These are phyloP conservation scores for Zoysia pacifica DNA, from an alignment of 176 grass and related monocot species.

Conservation along the genomic window DNA sequence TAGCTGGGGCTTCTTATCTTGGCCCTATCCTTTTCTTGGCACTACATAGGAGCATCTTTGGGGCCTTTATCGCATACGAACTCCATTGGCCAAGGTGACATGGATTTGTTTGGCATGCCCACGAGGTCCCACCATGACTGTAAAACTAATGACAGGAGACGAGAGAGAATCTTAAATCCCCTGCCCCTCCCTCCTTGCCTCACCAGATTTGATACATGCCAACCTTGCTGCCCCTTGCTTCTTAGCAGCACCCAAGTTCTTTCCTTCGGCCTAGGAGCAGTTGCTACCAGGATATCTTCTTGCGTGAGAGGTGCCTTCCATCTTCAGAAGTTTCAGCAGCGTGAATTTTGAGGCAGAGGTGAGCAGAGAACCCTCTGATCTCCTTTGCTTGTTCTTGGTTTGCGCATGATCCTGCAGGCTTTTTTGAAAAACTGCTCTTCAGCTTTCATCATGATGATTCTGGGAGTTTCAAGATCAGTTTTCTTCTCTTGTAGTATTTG, in stretches of 20 bases:
- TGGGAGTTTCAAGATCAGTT: not conserved
- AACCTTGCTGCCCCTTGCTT: slow-evolving; percentile 44
- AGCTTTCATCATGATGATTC: not conserved
- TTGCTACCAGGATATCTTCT: slow-evolving; percentile 41
- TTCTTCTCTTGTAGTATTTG: not conserved
- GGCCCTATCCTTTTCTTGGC: slow-evolving; percentile 70
- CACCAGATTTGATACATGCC: slow-evolving; percentile 66
- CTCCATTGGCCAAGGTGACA: slow-evolving; percentile 55
- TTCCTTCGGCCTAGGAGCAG: slow-evolving; percentile 36
- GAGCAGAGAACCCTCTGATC: slow-evolving; percentile 38
- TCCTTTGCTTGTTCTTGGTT: slow-evolving; percentile 12
- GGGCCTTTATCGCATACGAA: too few species aligned
- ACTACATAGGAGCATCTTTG: slow-evolving; percentile 62
- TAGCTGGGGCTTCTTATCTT: slow-evolving; percentile 62
- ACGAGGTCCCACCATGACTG: slow-evolving; percentile 49
- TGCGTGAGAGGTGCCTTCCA: slow-evolving; percentile 35
- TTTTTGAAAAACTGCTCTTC: not conserved
- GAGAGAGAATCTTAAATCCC: slow-evolving; percentile 64
- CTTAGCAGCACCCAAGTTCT: slow-evolving; percentile 35
- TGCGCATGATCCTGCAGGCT: slow-evolving; percentile 16
- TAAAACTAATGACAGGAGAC: slow-evolving; percentile 51
- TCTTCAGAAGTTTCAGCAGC: slow-evolving; percentile 37
- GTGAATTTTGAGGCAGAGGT: slow-evolving; percentile 34
- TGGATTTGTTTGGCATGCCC: slow-evolving; percentile 64
- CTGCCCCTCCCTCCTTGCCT: slow-evolving; percentile 36